These are phyloP conservation scores for Pogostemon cablin DNA, from an alignment of 257 asterid species.

Conservation along the genomic window DNA sequence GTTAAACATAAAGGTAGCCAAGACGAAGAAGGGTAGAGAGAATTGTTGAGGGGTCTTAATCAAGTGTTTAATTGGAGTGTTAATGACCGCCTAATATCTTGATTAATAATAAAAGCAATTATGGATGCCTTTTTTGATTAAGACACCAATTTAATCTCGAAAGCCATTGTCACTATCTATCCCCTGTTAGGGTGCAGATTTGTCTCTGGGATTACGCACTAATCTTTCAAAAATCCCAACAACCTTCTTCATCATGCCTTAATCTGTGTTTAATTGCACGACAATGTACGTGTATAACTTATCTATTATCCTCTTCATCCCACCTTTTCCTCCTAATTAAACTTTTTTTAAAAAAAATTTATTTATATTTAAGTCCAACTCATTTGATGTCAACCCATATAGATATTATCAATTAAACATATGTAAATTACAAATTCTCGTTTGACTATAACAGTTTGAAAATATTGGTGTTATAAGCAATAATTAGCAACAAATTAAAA, in stretches of 20 bases:
- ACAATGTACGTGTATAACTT: conserved; percentile 18
- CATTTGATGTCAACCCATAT: conserved; percentile 9
- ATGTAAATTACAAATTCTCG: too few relatives aligned
- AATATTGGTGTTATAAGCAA: too few relatives aligned
- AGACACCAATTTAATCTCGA: conserved; percentile 43
- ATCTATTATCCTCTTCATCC: conserved; percentile 5
- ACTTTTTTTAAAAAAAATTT: background rate
- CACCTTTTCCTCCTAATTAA: background rate
- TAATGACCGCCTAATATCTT: conserved; percentile 30
- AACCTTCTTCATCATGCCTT: conserved; percentile 21
- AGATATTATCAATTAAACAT: too few relatives aligned
- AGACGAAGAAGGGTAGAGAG: conserved; percentile 3
- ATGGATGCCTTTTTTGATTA: conserved; percentile 42
- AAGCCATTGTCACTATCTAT: conserved; percentile 43
- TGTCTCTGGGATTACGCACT: conserved; percentile 33
- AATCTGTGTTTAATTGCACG: conserved; percentile 35
- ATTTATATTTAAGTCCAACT: background rate
- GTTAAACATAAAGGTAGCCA: conserved; percentile 43
- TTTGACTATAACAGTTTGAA: too few relatives aligned
- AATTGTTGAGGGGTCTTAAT: conserved; percentile 41
- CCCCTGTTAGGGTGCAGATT: conserved; percentile 45
- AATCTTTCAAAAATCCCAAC: conserved; percentile 36
- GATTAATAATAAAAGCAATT: conserved; percentile 28
- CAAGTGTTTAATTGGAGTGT: conserved; percentile 24
- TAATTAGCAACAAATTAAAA: too few relatives aligned